Percentiles rank a stretch among this genome's conserved stretches.
Conservation (phyloP, 148 eudicot species). For the Rhododendron simsii region DNA sequence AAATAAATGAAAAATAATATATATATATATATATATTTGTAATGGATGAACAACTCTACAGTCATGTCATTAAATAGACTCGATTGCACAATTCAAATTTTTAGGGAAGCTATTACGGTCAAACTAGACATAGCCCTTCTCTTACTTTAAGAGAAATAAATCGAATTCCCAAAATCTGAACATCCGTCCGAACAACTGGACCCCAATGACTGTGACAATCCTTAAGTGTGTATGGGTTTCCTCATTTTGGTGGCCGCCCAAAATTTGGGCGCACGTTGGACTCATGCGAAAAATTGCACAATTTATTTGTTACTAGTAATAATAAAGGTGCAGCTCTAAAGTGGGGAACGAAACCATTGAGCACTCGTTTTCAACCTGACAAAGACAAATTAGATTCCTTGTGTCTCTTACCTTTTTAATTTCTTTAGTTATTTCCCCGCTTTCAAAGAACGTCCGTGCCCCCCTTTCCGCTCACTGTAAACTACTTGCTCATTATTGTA, state of each 20-base stretch:
- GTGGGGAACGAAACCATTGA: background rate
- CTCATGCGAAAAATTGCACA: background rate
- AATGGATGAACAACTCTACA: no score
- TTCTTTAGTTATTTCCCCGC: background rate
- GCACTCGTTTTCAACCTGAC: background rate
- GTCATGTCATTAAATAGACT: no score
- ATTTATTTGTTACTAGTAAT: background rate
- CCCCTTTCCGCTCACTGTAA: background rate
- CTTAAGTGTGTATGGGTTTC: background rate
- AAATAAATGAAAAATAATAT: no score
- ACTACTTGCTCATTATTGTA: background rate
- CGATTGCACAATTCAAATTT: no score
- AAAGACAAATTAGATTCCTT: background rate
- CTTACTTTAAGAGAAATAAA: no score
- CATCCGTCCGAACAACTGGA: no score
- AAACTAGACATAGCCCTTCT: fast-evolving
- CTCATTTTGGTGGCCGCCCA: background rate
- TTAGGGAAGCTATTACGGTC: fast-evolving
- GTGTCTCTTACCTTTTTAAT: background rate
- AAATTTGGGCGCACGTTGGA: background rate
- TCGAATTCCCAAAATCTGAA: no score
- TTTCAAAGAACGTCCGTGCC: background rate
- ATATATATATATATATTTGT: no score
- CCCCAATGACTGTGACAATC: no score
- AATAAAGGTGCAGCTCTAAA: background rate